Percentiles rank a stretch among this genome's conserved stretches.
These are phyloP conservation scores for Phytophthora palmivora DNA, from an alignment of 352 stramenopile genomes.

Conservation along the genomic window DNA sequence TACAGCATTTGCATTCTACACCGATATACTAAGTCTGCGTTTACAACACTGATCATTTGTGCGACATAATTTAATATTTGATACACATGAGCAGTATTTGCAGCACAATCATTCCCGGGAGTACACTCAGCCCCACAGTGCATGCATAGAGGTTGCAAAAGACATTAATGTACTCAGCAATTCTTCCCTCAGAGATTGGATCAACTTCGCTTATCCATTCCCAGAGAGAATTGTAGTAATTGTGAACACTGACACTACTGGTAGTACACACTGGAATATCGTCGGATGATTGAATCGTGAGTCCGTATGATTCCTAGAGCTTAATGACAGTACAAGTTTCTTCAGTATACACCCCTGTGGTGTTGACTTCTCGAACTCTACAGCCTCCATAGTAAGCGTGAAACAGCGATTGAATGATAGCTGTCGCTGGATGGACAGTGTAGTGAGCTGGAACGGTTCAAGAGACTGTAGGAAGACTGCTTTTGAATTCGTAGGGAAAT, in stretches of 20 bases:
- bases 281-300: constrained; percentile 31
- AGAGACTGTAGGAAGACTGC: constrained; percentile 20
- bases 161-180: constrained; percentile 16
- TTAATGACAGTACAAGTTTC: constrained; percentile 20
- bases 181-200: background rate
- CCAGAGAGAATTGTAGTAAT: constrained; percentile 41
- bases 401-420: constrained; percentile 23
- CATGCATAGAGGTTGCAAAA: constrained; percentile 23
- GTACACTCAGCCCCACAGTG: too few relatives aligned
- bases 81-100: constrained; percentile 35
- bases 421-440: constrained; percentile 14
- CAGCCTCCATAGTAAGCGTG: constrained; percentile 29
- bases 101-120: too few relatives aligned
- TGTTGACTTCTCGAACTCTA: constrained; percentile 26
- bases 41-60: constrained; percentile 28
- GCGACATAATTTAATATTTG: constrained; percentile 28
- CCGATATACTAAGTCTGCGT: constrained; percentile 22
- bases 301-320: constrained; percentile 28
- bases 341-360: constrained; percentile 29
- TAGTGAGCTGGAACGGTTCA: constrained; percentile 16
- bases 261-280: constrained; percentile 28
- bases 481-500: constrained; percentile 28
- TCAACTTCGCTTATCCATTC: constrained; percentile 27
- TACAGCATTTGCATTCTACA: constrained; percentile 22
- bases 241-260: constrained; percentile 25